Base-by-base conservation (phyloP, 192 early-diverging fungal species). In the Coemansia sp. region DNA sequence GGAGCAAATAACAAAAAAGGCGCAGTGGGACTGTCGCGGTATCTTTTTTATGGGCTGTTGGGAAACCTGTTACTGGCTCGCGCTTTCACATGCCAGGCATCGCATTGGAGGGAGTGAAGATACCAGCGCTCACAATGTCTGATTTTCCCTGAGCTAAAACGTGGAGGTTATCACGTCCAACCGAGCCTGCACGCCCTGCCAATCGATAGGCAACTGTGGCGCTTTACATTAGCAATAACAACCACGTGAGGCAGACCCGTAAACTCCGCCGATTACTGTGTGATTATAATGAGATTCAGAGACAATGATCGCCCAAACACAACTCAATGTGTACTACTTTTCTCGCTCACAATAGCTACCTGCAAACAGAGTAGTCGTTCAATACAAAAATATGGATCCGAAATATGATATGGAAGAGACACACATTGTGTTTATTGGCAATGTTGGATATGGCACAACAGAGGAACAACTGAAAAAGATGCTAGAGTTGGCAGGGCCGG, bases 401-500 rank as follows among this genome's bases (percentile, higher is more conserved):
- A 65, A 71, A 64, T 27, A 57, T 29, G 71, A 79, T n/a, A 29
- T 53, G 25, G 52, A 43, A 23, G 65, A 69, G 22, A 79, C 67
- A 57, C 59, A 76, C 37, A 79, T 76, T 48, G 78, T 76, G 45
- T 72, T 76, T 83, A 84, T 92, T 25, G 89, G 90, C 32, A 93
- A 93, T 67, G 92, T 94, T 43, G 91, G 89, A 0, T 93, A 93
- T 72, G 95, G 94, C 57, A 83, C 91, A 29, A 93, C 95, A 4
- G 96, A 98, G 76, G 91, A 94, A 59, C 94, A 97, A 65, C 78
- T 98, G 51, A 87, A 87, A 47, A 92, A 94, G 51, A 90, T 97
- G 39, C 96, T 98, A 59, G 91, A 90, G 60, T 90, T 93, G 65
- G 96, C 93, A 9, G 96, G 96, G 15, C 92, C 93, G 17, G 91